Base-by-base conservation (phyloP, 192 early-diverging fungal genomes). In the Coemansia sp. region DNA sequence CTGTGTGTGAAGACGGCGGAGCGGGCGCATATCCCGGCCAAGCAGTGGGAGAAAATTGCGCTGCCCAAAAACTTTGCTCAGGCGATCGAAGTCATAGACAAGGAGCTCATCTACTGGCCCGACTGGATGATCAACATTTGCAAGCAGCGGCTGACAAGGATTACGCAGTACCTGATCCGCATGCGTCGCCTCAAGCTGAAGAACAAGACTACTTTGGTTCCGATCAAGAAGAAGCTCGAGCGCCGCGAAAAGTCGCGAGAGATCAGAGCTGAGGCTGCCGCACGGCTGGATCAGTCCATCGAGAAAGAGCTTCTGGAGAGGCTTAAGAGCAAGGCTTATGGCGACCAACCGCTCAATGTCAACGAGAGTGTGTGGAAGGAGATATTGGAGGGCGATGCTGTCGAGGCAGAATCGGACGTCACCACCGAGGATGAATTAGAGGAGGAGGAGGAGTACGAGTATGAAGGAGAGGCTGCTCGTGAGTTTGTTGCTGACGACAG, bases 1-100 rank as follows among this genome's bases (percentile, higher is more conserved):
- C 84, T 98, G 17, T 98, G 93, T 72, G 86, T 94, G 72, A 98
- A 98, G 66, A 95, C 92, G 8, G 89, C 95, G 21, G 94, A 98
- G 74, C 85, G 95, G 53, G 95, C 96, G 10, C 94, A 97, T 66
- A 91, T 88, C 18, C 96, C 96, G 8, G 83, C 90, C 27, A 90
- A 92, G 71, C 85, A 95, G 85, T 98, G 96, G 96, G 92, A 98
- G 68, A 77, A 81, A 65, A 83, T 93, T 41, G 87, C 87, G 76
- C 79, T 98, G 17, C 91, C 92, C 32, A 94, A 93, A 64, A 96
- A 94, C 82, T 95, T 92, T 74, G 84, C 88, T 9, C 68, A 90
- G 56, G 96, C 96, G 5, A 66, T 95, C 60, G 88, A 87, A 40
- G 83, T 89, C 70, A 73, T 98, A 44, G 94, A 98, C 81, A 88